Conservation (phyloP, 208 protist species). For the Endotrypanum monterogeii region DNA sequence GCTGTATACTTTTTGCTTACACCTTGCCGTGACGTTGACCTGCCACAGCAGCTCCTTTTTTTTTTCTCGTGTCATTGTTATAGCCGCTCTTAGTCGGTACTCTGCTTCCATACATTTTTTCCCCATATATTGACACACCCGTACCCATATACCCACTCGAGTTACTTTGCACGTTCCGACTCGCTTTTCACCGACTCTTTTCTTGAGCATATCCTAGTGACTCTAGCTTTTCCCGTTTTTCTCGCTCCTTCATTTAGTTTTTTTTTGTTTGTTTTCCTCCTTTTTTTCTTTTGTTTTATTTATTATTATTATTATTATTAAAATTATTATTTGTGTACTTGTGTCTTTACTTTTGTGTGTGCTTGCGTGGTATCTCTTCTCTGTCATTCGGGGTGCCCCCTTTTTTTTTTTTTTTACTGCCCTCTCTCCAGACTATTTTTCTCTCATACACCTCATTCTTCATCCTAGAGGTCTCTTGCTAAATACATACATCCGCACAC, state of each 20-base stretch:
- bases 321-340: too few relatives aligned
- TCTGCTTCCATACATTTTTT: too few relatives aligned
- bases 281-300: background rate
- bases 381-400: background rate
- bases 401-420: background rate
- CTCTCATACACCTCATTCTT: conserved; percentile 8
- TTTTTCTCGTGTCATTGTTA: too few relatives aligned
- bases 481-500: background rate
- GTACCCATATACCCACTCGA: too few relatives aligned
- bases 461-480: background rate
- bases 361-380: background rate
- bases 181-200: background rate
- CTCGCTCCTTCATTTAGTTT: background rate
- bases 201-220: background rate
- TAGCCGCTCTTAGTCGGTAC: too few relatives aligned
- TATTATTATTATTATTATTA: too few relatives aligned
- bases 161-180: too few relatives aligned
- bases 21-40: too few relatives aligned
- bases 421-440: too few relatives aligned
- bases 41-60: too few relatives aligned
- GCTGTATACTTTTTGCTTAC: too few relatives aligned
- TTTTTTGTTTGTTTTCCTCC: conserved; percentile 3
- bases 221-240: background rate
- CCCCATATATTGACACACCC: too few relatives aligned
- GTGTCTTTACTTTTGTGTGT: background rate